Evolutionary conservation across 441 rosid genomes (phyloP).

Genomic region (Adansonia madagascariensis): DNA sequence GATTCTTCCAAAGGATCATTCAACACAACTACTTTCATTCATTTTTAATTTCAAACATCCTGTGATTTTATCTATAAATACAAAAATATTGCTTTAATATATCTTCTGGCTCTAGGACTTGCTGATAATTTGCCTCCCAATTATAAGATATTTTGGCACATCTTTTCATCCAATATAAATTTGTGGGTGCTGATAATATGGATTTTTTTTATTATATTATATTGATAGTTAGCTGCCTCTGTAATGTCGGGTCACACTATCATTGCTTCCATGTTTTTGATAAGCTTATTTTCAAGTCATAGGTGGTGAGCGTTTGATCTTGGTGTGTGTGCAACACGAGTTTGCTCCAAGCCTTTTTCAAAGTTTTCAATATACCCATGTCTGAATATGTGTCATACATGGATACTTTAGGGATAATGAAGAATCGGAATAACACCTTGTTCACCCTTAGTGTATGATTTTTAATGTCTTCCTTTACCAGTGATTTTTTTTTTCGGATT

Average conservation of each 20-base stretch:
- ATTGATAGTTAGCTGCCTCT: neutral
- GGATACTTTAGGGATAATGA: neutral
- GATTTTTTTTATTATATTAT: neutral
- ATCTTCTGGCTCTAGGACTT: slow-evolving; percentile 5
- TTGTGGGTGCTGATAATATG: neutral
- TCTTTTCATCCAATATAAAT: neutral
- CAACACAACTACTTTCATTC: neutral
- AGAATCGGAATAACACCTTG: neutral
- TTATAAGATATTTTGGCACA: neutral
- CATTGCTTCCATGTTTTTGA: neutral
- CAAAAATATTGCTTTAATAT: neutral
- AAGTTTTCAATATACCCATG: neutral
- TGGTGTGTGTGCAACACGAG: neutral
- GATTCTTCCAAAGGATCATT: neutral
- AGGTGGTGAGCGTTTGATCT: neutral
- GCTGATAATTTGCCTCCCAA: neutral
- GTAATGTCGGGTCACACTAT: neutral
- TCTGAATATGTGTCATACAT: neutral
- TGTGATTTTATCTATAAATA: neutral
- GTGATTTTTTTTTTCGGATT: slow-evolving; percentile 21
- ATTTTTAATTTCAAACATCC: neutral
- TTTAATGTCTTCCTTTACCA: neutral
- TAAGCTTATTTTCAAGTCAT: no score
- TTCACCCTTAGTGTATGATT: neutral
- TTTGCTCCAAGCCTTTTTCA: neutral